phyloP scores from a whole-genome alignment of 805 yeast genomes.

The Wickerhamomyces alni region DNA sequence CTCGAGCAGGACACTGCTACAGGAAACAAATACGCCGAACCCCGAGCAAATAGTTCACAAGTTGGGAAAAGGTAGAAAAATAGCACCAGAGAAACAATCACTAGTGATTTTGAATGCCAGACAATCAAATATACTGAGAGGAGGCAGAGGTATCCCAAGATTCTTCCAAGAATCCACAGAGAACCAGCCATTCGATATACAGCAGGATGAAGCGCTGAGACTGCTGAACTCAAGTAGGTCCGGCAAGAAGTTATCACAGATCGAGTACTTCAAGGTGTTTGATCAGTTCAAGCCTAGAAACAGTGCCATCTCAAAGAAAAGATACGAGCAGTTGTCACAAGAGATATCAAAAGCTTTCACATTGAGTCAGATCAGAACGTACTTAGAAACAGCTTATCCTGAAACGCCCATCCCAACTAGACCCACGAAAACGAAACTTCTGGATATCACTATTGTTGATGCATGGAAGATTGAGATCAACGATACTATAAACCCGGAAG shows the following conservation, averaged over 20 bases:
- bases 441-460: slow-evolving; percentile 5
- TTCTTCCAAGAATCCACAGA: slow-evolving; percentile 2
- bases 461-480: slow-evolving; percentile 16
- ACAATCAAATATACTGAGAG: slow-evolving; percentile 13
- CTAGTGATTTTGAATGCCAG: slow-evolving; percentile 18
- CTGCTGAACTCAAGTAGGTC: slow-evolving; percentile 7
- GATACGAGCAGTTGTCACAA: slow-evolving; percentile 13
- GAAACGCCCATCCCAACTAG: neutral
- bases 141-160: neutral
- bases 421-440: slow-evolving; percentile 4
- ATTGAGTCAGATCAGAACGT: slow-evolving; percentile 11
- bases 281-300: slow-evolving; percentile 13
- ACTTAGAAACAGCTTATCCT: slow-evolving; percentile 8
- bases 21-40: neutral
- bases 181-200: slow-evolving; percentile 2
- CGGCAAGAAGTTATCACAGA: slow-evolving; percentile 5
- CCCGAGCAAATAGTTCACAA: neutral
- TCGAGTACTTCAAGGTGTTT: slow-evolving; percentile 3
- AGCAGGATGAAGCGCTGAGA: slow-evolving; percentile 1
- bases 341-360: slow-evolving; percentile 12
- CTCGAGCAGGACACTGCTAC: neutral
- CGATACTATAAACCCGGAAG: slow-evolving; percentile 8
- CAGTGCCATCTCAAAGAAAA: slow-evolving; percentile 10
- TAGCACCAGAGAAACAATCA: slow-evolving; percentile 17
- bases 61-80: slow-evolving; percentile 21